Evolutionary conservation across 1,284 basidiomycete genomes (phyloP).

Genomic region (Meira nashicola): DNA sequence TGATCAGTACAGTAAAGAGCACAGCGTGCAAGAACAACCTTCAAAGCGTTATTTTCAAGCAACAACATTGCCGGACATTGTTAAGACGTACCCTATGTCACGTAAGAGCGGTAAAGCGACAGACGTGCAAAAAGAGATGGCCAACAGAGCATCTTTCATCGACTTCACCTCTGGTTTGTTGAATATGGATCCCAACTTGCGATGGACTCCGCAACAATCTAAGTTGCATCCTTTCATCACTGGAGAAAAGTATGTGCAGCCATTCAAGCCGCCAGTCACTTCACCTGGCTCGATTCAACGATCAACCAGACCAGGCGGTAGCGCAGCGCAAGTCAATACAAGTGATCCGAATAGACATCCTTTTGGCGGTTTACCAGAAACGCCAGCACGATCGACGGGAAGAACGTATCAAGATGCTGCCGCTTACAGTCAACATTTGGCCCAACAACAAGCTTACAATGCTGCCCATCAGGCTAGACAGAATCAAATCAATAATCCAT

Average conservation of each 20-base stretch:
- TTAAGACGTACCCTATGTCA: conserved; percentile 88
- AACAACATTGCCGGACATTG: conserved; percentile 85
- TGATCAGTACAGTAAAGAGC: conserved; percentile 91
- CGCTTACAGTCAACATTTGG: conserved; percentile 86
- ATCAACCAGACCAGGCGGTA: conserved; percentile 7
- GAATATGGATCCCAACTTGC: conserved; percentile 85
- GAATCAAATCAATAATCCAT: conserved; percentile 51
- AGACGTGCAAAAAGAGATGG: conserved; percentile 92
- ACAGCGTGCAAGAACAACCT: conserved; percentile 89
- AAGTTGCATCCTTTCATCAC: conserved; percentile 95
- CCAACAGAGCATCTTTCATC: conserved; percentile 87
- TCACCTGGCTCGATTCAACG: conserved; percentile 12
- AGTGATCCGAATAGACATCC: conserved; percentile 66
- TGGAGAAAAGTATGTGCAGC: conserved; percentile 73
- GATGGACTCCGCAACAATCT: conserved; percentile 97
- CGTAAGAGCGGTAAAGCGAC: conserved; percentile 69
- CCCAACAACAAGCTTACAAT: conserved; percentile 87
- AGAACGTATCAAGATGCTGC: conserved; percentile 87
- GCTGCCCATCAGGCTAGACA: conserved; percentile 56
- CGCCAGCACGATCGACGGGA: conserved; percentile 63
- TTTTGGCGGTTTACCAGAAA: conserved; percentile 76
- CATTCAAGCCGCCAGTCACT: conserved; percentile 48
- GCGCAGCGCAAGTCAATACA: conserved; percentile 12
- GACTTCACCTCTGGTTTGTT: conserved; percentile 94
- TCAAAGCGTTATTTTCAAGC: conserved; percentile 99